Evolutionary conservation across 257 asterid genomes (phyloP), one percentile per base, ranked within the genome.

Genomic region (Capsicum baccatum): DNA sequence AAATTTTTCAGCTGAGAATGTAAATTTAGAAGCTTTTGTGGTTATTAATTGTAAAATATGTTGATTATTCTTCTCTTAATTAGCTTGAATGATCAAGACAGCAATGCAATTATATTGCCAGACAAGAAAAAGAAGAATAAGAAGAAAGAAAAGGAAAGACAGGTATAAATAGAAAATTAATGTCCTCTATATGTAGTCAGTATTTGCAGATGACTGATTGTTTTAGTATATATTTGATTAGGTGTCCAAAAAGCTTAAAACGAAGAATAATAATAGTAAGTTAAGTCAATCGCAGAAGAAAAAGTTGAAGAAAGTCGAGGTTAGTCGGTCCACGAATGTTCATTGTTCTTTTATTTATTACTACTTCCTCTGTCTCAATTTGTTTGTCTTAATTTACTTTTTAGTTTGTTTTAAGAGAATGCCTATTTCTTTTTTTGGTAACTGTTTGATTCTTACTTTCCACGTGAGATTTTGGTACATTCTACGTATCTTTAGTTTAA

Each of bases 251-350:
- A 83, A 89, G 85, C 87, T 86, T 66, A 89, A 85, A 83, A 54
- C 69, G 4, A 86, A 52, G 39, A 74, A 62, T 15, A 86, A 87
- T 15, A 86, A 87, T 66, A 87, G 92, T 15, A 92, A 87, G 86
- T 85, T 94, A 37, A 91, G 96, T 81, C 93, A 92, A 79, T 93
- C 97, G 21, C 97, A 92, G 91, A 90, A 93, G 88, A 89, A 97
- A 87, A 94, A 92, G 90, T 79, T 96, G 79, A 92, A 88, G 94
- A 96, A 91, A 87, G 79, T 96, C 60, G 95, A 94, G 98, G 98
- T 96, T 54, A 74, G 87, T 85, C 54, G 39, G 6, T 83, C 57
- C 73, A 50, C 52, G 67, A 78, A 19, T 83, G 37, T n/a, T 60
- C 17, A 55, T 13, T 71, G 62, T 67, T 16, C 52, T 71, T 21